Base-by-base conservation (phyloP, 305 asterid genomes). In the Fraxinus greggii region DNA sequence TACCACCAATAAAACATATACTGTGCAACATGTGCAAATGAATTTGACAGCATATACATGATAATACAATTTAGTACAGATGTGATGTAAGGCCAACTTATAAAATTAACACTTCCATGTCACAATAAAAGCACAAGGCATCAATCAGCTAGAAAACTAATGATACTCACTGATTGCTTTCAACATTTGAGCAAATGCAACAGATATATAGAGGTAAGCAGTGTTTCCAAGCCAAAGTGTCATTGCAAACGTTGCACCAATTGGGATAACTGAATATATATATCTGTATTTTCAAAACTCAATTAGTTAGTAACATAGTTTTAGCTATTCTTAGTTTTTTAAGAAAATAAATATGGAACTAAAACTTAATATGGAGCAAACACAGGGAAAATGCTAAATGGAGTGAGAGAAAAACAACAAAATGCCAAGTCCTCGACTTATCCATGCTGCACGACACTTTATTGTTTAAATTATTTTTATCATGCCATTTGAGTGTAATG, bases 201-300 rank as follows among this genome's bases (percentile, higher is more conserved):
- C 98, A 31, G 98, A 95, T 83, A 95, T 95, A 86, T 95, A 95
- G 84, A 95, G 98, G 91, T 95, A 95, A 79, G 98, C 98, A 40
- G 98, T 95, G 91, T 95, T 95, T 82, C 98, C 98, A 15, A 95
- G 95, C 98, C 98, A 95, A 77, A 95, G 98, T 48, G 98, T 95
- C 98, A 95, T 90, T 38, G 98, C 98, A 81, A 95, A 95, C 95
- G 93, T 95, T 31, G 97, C 98, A 80, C 97, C 97, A 84, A 95
- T 95, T 42, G 98, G 98, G 75, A 93, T 81, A 69, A 93, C 97
- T 9, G 97, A 93, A 32, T 88, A 85, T 70, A 92, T 75, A 85
- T 93, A 93, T 90, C 98, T 93, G 92, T 45, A 74, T 12, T 76
- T 38, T 75, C 79, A 86, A 72, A 83, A 78, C 76, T 31, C 28